phyloP scores from a whole-genome alignment of 768 basidiomycete genomes.

The Kwoniella bestiolae region DNA sequence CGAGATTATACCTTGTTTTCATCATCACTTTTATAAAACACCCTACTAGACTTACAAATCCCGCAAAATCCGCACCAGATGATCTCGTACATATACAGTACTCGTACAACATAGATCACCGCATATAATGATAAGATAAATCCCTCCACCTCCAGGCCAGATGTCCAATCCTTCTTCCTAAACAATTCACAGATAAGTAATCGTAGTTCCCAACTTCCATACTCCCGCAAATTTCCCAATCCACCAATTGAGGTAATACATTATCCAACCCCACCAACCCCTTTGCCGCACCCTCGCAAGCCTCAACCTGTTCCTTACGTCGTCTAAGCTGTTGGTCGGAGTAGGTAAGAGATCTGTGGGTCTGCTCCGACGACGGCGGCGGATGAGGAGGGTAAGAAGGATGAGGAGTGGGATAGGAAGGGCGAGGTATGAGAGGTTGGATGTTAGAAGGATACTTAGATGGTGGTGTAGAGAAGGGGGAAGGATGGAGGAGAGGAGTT shows the following conservation, averaged over 20 bases:
- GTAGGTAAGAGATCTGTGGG: neutral
- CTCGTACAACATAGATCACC: too few species aligned
- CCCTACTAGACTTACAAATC: too few species aligned
- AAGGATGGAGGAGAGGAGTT: neutral
- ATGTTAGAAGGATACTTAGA: neutral
- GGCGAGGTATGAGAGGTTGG: slow-evolving; percentile 4
- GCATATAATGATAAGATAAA: too few species aligned
- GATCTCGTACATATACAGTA: too few species aligned
- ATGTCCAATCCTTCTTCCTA: neutral
- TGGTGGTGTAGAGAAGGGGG: slow-evolving; percentile 2
- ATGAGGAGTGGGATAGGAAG: slow-evolving; percentile 22
- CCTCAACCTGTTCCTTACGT: slow-evolving; percentile 30
- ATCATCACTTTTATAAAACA: too few species aligned
- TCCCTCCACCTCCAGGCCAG: too few species aligned
- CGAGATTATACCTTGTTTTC: too few species aligned
- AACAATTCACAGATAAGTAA: slow-evolving; percentile 34
- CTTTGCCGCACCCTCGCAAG: slow-evolving; percentile 16
- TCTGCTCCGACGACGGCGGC: neutral
- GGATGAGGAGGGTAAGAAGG: slow-evolving; percentile 7
- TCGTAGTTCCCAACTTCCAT: slow-evolving; percentile 49
- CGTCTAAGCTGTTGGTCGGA: slow-evolving; percentile 12
- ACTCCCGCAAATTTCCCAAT: slow-evolving; percentile 40
- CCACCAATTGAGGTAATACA: slow-evolving; percentile 42
- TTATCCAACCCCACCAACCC: slow-evolving; percentile 34
- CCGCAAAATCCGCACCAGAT: too few species aligned